Percentiles rank a stretch among this genome's conserved stretches.
Conservation (phyloP, 352 stramenopile species). For the Phytopythium montanum region DNA sequence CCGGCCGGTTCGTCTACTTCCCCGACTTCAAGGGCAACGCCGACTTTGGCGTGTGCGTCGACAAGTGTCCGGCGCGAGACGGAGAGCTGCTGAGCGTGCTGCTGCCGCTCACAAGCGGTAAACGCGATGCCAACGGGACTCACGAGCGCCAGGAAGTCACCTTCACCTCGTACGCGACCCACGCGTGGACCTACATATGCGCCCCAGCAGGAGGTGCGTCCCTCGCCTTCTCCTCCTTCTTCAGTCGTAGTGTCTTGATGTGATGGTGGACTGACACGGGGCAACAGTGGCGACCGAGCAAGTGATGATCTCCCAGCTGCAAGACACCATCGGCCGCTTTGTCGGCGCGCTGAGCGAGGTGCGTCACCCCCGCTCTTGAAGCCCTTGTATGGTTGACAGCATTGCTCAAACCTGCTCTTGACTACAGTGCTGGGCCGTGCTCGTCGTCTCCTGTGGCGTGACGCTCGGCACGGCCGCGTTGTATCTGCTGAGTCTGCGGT, state of each 20-base stretch:
- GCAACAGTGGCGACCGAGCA: slow-evolving; percentile 42
- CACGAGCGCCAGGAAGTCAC: slow-evolving; percentile 30
- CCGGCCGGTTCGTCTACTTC: slow-evolving; percentile 66
- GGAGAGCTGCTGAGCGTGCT: slow-evolving; percentile 44
- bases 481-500: slow-evolving; percentile 67
- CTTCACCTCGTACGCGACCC: slow-evolving; percentile 67
- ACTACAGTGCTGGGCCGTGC: slow-evolving; percentile 56
- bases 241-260: not conserved
- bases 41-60: slow-evolving; percentile 80
- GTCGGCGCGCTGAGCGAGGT: slow-evolving; percentile 75
- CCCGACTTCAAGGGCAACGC: slow-evolving; percentile 59
- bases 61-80: slow-evolving; percentile 34
- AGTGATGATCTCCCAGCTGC: slow-evolving; percentile 62
- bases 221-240: not conserved
- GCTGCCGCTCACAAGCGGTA: slow-evolving; percentile 39
- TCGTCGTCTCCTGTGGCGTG: slow-evolving; percentile 62
- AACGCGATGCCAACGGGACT: slow-evolving; percentile 27
- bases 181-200: slow-evolving; percentile 66
- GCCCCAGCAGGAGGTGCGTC: slow-evolving; percentile 47
- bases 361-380: slow-evolving; percentile 5
- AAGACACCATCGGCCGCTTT: slow-evolving; percentile 70
- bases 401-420: not conserved
- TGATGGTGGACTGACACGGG: not conserved
- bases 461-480: slow-evolving; percentile 47
- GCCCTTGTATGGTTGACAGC: not conserved